Evolutionary conservation across 495 filamentous ascomycete species (phyloP).

Genomic region (Tricharina praecox): DNA sequence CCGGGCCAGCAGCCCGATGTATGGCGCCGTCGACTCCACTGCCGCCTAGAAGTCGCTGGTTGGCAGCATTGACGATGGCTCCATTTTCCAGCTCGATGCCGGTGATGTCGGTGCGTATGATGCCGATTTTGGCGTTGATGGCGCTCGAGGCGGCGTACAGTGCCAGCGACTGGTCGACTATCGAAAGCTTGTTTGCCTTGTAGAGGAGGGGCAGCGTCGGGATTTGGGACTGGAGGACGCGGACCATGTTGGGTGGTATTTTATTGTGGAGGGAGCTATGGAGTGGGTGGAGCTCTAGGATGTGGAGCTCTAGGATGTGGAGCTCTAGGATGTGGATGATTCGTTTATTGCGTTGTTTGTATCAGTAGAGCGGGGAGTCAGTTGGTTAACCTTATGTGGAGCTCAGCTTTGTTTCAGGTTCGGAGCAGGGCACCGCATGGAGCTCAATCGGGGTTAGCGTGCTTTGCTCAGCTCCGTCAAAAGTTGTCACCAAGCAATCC

Average conservation of each 20-base stretch:
- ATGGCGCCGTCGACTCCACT: conserved; percentile 83
- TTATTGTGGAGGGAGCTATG: neutral
- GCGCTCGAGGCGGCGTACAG: conserved; percentile 30
- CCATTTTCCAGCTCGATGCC: conserved; percentile 46
- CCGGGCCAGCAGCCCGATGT: conserved; percentile 60
- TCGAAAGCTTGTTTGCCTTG: neutral
- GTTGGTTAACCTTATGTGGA: too few relatives aligned
- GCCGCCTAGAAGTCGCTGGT: conserved; percentile 59
- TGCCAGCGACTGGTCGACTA: conserved; percentile 6
- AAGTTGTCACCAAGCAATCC: too few relatives aligned
- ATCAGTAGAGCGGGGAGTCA: too few relatives aligned
- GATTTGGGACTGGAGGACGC: neutral
- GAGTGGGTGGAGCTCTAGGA: too few relatives aligned
- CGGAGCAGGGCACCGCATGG: too few relatives aligned
- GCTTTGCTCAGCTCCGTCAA: too few relatives aligned
- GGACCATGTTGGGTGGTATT: neutral
- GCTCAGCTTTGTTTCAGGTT: too few relatives aligned
- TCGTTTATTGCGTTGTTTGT: too few relatives aligned
- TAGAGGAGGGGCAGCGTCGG: neutral
- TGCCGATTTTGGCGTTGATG: conserved; percentile 55
- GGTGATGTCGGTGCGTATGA: conserved; percentile 70
- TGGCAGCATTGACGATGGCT: conserved; percentile 88
- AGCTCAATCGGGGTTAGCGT: too few relatives aligned
- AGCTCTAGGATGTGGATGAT: too few relatives aligned
- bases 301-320: too few relatives aligned